Evolutionary conservation across 805 yeast species (phyloP).

Genomic region (Candida quercuum): DNA sequence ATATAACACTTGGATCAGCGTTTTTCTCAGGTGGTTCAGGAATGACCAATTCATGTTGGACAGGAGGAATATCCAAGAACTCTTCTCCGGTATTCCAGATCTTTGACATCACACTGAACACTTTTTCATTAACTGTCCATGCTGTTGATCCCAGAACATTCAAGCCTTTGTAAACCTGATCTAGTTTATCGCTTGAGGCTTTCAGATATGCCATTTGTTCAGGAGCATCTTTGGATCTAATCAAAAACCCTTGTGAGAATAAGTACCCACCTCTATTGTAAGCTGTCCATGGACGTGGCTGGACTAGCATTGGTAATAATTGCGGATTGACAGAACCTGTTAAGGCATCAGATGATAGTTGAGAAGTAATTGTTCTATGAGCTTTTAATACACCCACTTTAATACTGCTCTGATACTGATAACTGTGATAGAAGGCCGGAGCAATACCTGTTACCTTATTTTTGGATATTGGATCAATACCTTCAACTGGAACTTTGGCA

Average conservation of each 20-base stretch:
- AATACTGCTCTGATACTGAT: constrained; percentile 74
- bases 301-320: constrained; percentile 83
- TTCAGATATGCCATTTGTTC: constrained; percentile 86
- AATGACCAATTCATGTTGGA: constrained; percentile 37
- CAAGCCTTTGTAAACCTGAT: constrained; percentile 69
- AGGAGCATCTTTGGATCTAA: constrained; percentile 78
- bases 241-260: constrained; percentile 54
- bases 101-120: constrained; percentile 63
- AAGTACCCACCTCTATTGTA: constrained; percentile 84
- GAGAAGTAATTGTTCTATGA: constrained; percentile 62
- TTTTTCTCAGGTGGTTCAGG: constrained; percentile 57
- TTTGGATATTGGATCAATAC: constrained; percentile 76
- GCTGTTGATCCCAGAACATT: constrained; percentile 83
- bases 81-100: constrained; percentile 85
- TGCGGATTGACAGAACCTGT: constrained; percentile 77
- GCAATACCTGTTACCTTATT: constrained; percentile 62
- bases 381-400: constrained; percentile 77
- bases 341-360: constrained; percentile 60
- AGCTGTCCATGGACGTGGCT: constrained; percentile 84
- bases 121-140: constrained; percentile 81
- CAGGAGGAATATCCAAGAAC: constrained; percentile 70
- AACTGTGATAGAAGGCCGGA: constrained; percentile 88
- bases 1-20: constrained; percentile 66
- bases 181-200: constrained; percentile 73
- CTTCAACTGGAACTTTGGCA: constrained; percentile 76